Evolutionary conservation across 1,284 basidiomycete species (phyloP), one percentile per base, ranked within the genome.

Genomic region (Austroboletus niveus): DNA sequence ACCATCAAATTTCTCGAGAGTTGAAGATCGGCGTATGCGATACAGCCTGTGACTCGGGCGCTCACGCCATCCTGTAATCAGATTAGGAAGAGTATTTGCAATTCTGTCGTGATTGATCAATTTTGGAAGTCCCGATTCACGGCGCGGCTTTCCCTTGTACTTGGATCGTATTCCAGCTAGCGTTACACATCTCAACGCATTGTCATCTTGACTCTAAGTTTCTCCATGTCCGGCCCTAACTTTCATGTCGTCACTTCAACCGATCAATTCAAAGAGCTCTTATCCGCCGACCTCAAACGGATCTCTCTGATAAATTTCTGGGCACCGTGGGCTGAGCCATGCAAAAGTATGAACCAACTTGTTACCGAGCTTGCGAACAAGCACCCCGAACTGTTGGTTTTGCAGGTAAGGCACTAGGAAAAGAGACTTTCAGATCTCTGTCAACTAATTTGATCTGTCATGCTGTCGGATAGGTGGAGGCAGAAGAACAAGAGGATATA

Each of bases 271-370:
- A 84, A 92, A 68, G 66, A 73, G 14, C 69, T 92, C 8, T 82
- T 98, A 45, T 86, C 84, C 1, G 65, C 71, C 36, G 93, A 97
- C 71, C 80, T 97, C 42, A 73, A 80, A 24, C 77, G 89, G 32
- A 79, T 95, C 24, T 93, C 92, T 7, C 75, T 94, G 38, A 84
- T 96, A 64, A 92, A 91, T 73, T 98, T 97, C 70, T 94, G 93
- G 88, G 91, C 94, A 51, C 78, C 85, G 68, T 97, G 92, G 92
- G 94, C 93, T 0, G 89, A 85, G 57, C 92, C 93, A 38, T 97
- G 94, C 75, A 78, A 79, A 59, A 80, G 85, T 60, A 96, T 95
- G 87, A 94, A 92, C 72, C 75, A 84, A 51, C 81, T 91, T 8
- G 81, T 90, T 27, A 58, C 68, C 29, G 85, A 87, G 61, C 76